Conservation (phyloP, 768 basidiomycete species). For the Exidia glandulosa region DNA sequence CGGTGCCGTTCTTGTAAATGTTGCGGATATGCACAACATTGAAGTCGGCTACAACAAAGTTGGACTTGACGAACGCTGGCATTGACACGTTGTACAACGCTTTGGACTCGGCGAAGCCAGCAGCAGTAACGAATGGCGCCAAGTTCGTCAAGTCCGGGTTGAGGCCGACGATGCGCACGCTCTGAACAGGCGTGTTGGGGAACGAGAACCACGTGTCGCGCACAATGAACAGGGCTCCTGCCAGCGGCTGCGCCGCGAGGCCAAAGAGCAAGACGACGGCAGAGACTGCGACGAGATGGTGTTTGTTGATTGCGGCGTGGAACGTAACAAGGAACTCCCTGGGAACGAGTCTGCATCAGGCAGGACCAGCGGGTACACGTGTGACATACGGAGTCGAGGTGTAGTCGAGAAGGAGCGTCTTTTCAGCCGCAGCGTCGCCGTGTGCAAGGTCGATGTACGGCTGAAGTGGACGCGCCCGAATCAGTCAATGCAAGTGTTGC, state of each 20-base stretch:
- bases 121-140: constrained; percentile 40
- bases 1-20: constrained; percentile 32
- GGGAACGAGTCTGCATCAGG: not conserved
- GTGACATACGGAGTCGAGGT: constrained; percentile 35
- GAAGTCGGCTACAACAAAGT: constrained; percentile 37
- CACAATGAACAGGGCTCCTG: constrained; percentile 38
- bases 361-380: not conserved
- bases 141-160: constrained; percentile 16
- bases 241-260: constrained; percentile 40
- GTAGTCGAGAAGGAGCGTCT: constrained; percentile 44
- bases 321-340: constrained; percentile 42
- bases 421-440: constrained; percentile 41
- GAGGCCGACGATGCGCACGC: not conserved
- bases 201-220: constrained; percentile 32
- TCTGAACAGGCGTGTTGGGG: constrained; percentile 22
- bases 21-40: constrained; percentile 23
- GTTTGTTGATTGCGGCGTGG: constrained; percentile 33
- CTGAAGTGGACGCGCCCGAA: constrained; percentile 14
- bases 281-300: constrained; percentile 39
- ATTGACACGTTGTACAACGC: constrained; percentile 34
- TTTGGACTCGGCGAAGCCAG: constrained; percentile 42
- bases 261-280: constrained; percentile 38
- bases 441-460: constrained; percentile 49
- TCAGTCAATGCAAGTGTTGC: not conserved
- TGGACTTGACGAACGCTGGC: constrained; percentile 34